Evolutionary conservation across 1,284 basidiomycete genomes (phyloP), one percentile per base, ranked within the genome.

Genomic region (Puccinia hordei): DNA sequence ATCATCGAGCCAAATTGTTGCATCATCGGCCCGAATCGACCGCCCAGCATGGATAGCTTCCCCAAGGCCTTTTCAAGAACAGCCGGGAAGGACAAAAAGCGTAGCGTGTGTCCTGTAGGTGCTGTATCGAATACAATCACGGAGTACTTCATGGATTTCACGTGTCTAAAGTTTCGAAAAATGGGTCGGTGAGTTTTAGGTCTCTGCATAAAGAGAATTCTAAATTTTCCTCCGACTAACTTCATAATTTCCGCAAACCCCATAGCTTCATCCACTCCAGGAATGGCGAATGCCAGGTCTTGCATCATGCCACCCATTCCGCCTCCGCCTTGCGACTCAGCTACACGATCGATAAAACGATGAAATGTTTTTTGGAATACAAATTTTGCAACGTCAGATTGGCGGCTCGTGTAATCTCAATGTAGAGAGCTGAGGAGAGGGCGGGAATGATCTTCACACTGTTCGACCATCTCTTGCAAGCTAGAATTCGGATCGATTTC

Each of bases 241-340:
- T 99, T 99, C 97, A 99, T 99, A 87, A 99, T 97, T 87, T 99
- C 96, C 0, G 96, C 97, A 84, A 99, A 99, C 81, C 95, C 96
- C 96, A 99, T 99, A 2, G 96, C 96, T 87, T 99, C 96, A 85
- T 99, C 96, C 0, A 99, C 96, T 87, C 96, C 96, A 0, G 96
- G 96, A 82, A 99, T 99, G 0, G 97, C 95, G 85, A 99, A 99
- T 0, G 96, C 97, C 55, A 99, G 89, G 87, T 99, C 96, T 86
- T 99, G 96, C 94, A 99, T 98, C 93, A 99, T 98, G 82, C 92
- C 91, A 49, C 94, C 94, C 95, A 99, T 98, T 5, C 94, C 95
- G 66, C 86, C 85, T 13, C 66, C 66, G 83, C 87, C 86, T 35
- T 93, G 93, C 81, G 90, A 90, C 85, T 97, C 94, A 82, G 93